Percentiles rank a stretch among this genome's conserved stretches.
phyloP scores from a whole-genome alignment of 2,329 filamentous ascomycete genomes.

The Neophaeococcomyces mojaviensis region DNA sequence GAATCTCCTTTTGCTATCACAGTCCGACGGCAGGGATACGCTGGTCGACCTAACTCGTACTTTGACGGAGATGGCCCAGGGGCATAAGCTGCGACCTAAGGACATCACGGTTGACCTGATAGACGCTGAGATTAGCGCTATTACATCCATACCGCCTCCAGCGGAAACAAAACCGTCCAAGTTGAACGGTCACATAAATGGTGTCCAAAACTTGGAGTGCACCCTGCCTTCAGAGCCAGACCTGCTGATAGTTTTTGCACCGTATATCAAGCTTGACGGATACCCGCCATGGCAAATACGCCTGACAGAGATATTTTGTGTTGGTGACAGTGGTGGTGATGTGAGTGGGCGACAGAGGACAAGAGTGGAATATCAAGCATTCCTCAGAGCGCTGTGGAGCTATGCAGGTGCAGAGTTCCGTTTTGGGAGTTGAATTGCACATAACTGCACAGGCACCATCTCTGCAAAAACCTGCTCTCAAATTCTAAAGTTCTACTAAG shows the following conservation, averaged over 20 bases:
- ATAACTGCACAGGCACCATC: not conserved
- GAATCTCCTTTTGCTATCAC: slow-evolving; percentile 70
- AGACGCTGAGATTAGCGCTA: slow-evolving; percentile 73
- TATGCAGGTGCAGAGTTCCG: slow-evolving; percentile 85
- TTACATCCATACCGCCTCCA: slow-evolving; percentile 24
- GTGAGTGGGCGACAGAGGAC: slow-evolving; percentile 24
- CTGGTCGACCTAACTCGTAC: slow-evolving; percentile 94
- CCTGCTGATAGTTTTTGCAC: slow-evolving; percentile 77
- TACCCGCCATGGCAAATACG: slow-evolving; percentile 97
- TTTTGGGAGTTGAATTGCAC: slow-evolving; percentile 51
- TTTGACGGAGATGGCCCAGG: slow-evolving; percentile 88
- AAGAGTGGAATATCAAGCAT: slow-evolving; percentile 83
- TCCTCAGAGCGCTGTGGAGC: slow-evolving; percentile 73
- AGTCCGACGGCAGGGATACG: slow-evolving; percentile 83
- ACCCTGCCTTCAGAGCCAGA: slow-evolving; percentile 56
- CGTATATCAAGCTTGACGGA: slow-evolving; percentile 73
- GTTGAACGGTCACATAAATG: not conserved
- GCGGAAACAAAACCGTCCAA: slow-evolving; percentile 13
- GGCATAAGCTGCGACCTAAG: slow-evolving; percentile 67
- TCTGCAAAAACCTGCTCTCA: too few relatives aligned
- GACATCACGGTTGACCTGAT: slow-evolving; percentile 83
- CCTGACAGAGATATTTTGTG: slow-evolving; percentile 83
- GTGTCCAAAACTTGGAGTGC: slow-evolving; percentile 11
- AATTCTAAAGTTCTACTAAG: too few relatives aligned
- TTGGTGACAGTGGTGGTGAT: slow-evolving; percentile 35